phyloP scores from a whole-genome alignment of 192 early-diverging fungal genomes.

The Coemansia aciculifera region DNA sequence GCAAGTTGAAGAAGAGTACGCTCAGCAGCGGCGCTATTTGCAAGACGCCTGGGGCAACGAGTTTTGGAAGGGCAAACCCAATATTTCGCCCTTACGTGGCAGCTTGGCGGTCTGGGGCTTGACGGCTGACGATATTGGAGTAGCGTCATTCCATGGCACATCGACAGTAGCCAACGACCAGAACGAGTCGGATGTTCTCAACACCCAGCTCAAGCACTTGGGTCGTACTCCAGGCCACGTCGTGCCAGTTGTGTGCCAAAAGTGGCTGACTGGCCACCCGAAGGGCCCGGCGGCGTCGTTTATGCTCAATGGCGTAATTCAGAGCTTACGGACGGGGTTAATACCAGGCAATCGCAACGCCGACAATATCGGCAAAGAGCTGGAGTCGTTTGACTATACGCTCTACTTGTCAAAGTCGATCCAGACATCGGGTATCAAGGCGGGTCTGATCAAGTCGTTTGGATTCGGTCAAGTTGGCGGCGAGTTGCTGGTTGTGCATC shows the following conservation, averaged over 20 bases:
- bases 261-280: conserved; percentile 87
- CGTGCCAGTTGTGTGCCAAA: conserved; percentile 82
- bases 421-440: conserved; percentile 66
- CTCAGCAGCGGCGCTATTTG: not conserved
- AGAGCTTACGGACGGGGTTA: conserved; percentile 78
- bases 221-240: conserved; percentile 84
- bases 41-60: conserved; percentile 75
- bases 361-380: conserved; percentile 51
- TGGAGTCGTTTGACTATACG: conserved; percentile 75
- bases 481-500: conserved; percentile 63
- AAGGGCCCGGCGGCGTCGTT: conserved; percentile 91
- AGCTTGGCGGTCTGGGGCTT: conserved; percentile 83
- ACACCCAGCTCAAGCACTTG: conserved; percentile 83
- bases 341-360: conserved; percentile 89
- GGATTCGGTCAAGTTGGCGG: conserved; percentile 74
- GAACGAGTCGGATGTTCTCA: conserved; percentile 89
- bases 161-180: conserved; percentile 93
- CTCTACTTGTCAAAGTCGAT: conserved; percentile 73
- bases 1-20: conserved; percentile 7
- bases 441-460: conserved; percentile 65
- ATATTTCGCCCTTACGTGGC: conserved; percentile 83
- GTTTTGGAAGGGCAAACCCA: conserved; percentile 74
- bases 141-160: conserved; percentile 94
- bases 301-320: conserved; percentile 90
- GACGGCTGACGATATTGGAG: conserved; percentile 86